Percentiles rank a stretch among this genome's conserved stretches.
Conservation (phyloP, 345 rosid genomes). For the Lepidium sativum region DNA sequence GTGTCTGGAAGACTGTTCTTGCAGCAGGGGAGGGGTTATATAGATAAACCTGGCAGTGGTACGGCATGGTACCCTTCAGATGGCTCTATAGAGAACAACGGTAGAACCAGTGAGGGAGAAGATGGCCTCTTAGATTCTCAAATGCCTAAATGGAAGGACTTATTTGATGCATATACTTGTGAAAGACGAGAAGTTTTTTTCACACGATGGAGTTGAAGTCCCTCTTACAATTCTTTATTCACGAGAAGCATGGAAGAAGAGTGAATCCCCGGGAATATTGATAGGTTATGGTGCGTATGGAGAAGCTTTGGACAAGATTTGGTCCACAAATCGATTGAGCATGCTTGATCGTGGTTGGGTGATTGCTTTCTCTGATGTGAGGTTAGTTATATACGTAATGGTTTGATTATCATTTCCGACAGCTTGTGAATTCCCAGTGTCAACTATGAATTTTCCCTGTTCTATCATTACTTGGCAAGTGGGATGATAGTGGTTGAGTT, state of each 20-base stretch:
- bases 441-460: neutral
- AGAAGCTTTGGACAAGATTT: constrained; percentile 69
- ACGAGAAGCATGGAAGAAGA: constrained; percentile 47
- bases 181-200: constrained; percentile 58
- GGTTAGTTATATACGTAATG: neutral
- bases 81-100: constrained; percentile 15
- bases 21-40: constrained; percentile 47
- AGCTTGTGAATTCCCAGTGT: neutral
- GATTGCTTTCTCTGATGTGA: constrained; percentile 86
- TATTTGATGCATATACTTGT: constrained; percentile 52
- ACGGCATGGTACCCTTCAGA: constrained; percentile 16
- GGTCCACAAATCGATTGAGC: constrained; percentile 67
- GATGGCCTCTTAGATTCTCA: constrained; percentile 12
- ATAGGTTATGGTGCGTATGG: constrained; percentile 90
- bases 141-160: constrained; percentile 37
- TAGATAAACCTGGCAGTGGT: constrained; percentile 23
- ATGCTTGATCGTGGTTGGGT: constrained; percentile 96
- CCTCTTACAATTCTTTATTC: constrained; percentile 79
- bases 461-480: neutral
- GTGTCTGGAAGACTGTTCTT: constrained; percentile 50
- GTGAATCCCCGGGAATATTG: constrained; percentile 57
- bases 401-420: neutral
- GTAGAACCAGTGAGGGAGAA: constrained; percentile 8
- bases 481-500: neutral
- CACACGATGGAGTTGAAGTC: constrained; percentile 65